Evolutionary conservation across 331 rosid genomes (phyloP), one percentile per base, ranked within the genome.

Genomic region (Cucumis variabilis): DNA sequence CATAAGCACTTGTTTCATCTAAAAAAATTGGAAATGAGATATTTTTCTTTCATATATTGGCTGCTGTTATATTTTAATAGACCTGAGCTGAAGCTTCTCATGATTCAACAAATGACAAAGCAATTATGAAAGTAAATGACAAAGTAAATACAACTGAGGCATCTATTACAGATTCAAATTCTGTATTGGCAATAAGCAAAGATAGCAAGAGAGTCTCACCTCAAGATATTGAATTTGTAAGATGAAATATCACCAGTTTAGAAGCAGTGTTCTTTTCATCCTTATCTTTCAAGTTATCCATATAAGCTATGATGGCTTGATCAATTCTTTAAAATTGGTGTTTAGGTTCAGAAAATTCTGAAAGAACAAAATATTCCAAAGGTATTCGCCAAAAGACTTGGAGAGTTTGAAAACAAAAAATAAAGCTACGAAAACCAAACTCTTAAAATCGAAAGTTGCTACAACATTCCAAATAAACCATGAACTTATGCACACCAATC

Each of bases 171-270:
- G 99, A 97, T 75, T 92, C 98, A n/a, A 96, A 95, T 87, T 96
- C 98, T 6, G 88, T 94, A 88, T 94, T 98, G 68, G 93, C 98
- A 81, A 90, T 98, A 84, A 94, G 96, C 93, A 94, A 94, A 72
- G 99, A 96, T 76, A 86, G 91, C 91, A 97, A 96, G 90, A 97
- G 94, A 88, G 98, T 97, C 87, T 97, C 99, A 53, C 98, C 98
- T 58, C 94, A 97, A 93, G 99, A 97, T 90, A 96, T 97, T 85
- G 98, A 94, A 93, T 96, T 97, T 89, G 99, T 97, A 89, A 93
- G 98, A 77, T 50, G 76, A 85, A 21, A 28, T 55, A 27, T 67
- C 41, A 51, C 72, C 86, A 60, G 69, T 86, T 71, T n/a, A 15
- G 30, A 72, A 85, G 30, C 70, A 69, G 9, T 63, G 71, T 67